These are phyloP conservation scores for Cercophora sp. DNA, from an alignment of 495 filamentous ascomycete species.

Conservation along the genomic window DNA sequence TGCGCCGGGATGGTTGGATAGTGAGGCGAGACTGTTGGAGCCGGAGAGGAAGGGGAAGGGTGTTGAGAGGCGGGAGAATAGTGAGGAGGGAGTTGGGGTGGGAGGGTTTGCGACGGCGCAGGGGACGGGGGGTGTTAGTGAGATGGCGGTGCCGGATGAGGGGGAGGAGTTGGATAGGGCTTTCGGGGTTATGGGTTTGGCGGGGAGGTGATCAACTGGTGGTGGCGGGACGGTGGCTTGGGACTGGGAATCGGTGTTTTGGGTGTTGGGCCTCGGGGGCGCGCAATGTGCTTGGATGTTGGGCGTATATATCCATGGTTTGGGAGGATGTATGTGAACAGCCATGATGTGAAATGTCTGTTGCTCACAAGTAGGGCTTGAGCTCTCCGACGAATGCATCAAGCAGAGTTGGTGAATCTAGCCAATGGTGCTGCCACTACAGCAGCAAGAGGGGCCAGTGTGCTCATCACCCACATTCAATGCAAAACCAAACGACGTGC, in stretches of 20 bases:
- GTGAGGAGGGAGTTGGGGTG: conserved; percentile 3
- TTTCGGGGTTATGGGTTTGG: conserved; percentile 66
- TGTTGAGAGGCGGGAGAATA: background rate
- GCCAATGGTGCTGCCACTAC: too few species aligned
- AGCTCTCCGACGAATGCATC: too few species aligned
- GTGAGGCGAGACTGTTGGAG: conserved; percentile 77
- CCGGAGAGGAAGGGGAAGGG: conserved; percentile 51
- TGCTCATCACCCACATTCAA: too few species aligned
- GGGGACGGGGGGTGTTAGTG: conserved; percentile 38
- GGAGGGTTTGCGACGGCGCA: conserved; percentile 10
- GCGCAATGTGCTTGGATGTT: too few species aligned
- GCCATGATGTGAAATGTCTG: too few species aligned
- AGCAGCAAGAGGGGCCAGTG: too few species aligned
- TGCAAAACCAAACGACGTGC: too few species aligned
- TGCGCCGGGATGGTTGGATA: conserved; percentile 92
- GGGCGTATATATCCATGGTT: too few species aligned
- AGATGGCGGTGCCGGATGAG: conserved; percentile 48
- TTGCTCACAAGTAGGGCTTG: too few species aligned
- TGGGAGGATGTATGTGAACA: too few species aligned
- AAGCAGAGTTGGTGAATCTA: too few species aligned
- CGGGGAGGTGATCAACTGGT: conserved; percentile 1
- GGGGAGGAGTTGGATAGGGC: conserved; percentile 85
- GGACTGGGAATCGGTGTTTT: background rate
- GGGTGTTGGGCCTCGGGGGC: too few species aligned
- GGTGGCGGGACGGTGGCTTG: background rate